Base-by-base conservation (phyloP, 176 grass and related monocot genomes). In the Ensete ventricosum region DNA sequence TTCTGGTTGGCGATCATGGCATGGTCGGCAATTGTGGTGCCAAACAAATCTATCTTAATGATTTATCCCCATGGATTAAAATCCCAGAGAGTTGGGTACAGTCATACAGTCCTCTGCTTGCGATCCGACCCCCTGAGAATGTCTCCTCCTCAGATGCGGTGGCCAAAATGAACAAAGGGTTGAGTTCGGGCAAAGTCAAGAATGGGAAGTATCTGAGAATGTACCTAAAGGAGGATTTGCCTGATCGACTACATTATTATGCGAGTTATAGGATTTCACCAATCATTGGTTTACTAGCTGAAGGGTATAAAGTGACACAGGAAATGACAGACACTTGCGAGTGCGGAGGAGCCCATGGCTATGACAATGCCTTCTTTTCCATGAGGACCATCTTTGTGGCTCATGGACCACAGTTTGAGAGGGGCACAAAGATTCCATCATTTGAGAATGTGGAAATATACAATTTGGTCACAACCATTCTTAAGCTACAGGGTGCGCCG, bases 381-480 rank as follows among this genome's bases (percentile, higher is more conserved):
- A 97, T 97, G 93, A 85, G 93, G 79, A 93, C 85, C 66, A 89
- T 97, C 78, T 97, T 97, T 62, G 49, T 86, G 0, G 84, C 90
- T 1, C 88, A 87, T 2, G 93, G 93, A 12, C 93, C 93, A 70
- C 90, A 80, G 72, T 93, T 93, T 29, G 79, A 88, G 26, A 78
- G 16, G 8, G 88, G 88, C 58, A 89, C 68, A 71, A 92, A 86
- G 53, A 80, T 97, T 25, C 66, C 81, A 14, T 97, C 93, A 5
- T 93, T 97, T 62, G 84, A 87, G 67, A 97, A 97, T 80, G 90
- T 93, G 80, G 43, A 97, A 77, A 89, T 97, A 76, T 93, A 89
- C 81, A 97, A 97, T 82, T 79, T 91, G 22, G 82, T 97, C 17
- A 55, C 90, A 77, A 79, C 75, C 26, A 93, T 97, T 73, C 90